Evolutionary conservation across 23 red algal genomes (phyloP).

Genomic region (Porphyridium purpureum): DNA sequence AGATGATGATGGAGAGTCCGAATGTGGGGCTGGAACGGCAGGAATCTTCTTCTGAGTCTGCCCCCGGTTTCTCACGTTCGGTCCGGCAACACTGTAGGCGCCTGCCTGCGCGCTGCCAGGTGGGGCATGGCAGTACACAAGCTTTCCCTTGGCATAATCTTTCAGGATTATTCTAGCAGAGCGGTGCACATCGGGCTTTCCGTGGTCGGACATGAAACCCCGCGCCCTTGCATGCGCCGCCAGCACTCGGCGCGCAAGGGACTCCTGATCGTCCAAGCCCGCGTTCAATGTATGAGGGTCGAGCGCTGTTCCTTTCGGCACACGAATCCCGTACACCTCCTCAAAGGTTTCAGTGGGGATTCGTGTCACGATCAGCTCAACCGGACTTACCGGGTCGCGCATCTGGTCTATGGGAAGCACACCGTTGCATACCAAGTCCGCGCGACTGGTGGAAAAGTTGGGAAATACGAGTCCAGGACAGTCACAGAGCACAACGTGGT

Average conservation of each 20-base stretch:
- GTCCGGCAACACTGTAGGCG: no score
- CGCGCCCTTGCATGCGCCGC: constrained; percentile 58
- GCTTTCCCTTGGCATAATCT: constrained; percentile 63
- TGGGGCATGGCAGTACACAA: constrained; percentile 47
- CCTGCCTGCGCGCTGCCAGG: no score
- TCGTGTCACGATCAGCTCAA: constrained; percentile 33
- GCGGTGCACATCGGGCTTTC: constrained; percentile 44
- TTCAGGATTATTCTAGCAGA: constrained; percentile 77
- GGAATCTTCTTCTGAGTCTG: no score
- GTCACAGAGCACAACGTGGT: constrained; percentile 66
- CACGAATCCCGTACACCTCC: constrained; percentile 46
- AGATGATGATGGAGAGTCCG: no score
- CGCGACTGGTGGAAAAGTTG: constrained; percentile 52
- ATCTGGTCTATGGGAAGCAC: constrained; percentile 83
- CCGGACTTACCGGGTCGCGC: constrained; percentile 33
- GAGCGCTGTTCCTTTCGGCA: constrained; percentile 4
- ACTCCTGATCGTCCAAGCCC: constrained; percentile 9
- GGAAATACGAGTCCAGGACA: constrained; percentile 97
- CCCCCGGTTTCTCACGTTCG: no score
- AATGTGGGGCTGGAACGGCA: no score
- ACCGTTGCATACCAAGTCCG: constrained; percentile 69
- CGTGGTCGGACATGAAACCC: constrained; percentile 68
- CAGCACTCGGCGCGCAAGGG: constrained; percentile 22
- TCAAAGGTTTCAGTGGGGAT: constrained; percentile 32
- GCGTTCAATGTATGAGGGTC: not conserved